Percentiles rank a stretch among this genome's conserved stretches.
These are phyloP conservation scores for Starmerella stellata DNA, from an alignment of 805 yeast genomes.

Conservation along the genomic window DNA sequence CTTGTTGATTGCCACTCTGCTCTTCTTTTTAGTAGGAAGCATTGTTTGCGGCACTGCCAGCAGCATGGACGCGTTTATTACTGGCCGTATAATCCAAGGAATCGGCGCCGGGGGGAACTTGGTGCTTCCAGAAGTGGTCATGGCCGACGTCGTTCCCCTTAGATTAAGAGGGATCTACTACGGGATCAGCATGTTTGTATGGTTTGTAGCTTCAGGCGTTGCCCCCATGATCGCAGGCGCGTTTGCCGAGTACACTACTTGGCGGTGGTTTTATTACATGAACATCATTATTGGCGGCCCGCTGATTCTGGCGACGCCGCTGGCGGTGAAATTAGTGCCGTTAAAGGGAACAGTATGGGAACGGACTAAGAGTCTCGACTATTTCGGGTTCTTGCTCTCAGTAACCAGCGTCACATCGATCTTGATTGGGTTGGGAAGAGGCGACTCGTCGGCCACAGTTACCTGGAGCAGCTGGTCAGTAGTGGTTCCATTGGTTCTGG, in stretches of 20 bases:
- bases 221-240: slow-evolving; percentile 59
- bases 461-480: slow-evolving; percentile 42
- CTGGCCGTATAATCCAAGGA: slow-evolving; percentile 54
- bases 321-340: slow-evolving; percentile 26
- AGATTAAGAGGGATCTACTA: slow-evolving; percentile 20
- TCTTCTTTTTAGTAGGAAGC: slow-evolving; percentile 45
- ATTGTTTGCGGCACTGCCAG: slow-evolving; percentile 37
- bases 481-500: slow-evolving; percentile 32
- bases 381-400: slow-evolving; percentile 30
- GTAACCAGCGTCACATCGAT: slow-evolving; percentile 30
- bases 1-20: slow-evolving; percentile 31
- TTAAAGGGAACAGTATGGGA: slow-evolving; percentile 26
- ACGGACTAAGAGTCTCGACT: slow-evolving; percentile 32
- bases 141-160: slow-evolving; percentile 37
- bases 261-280: slow-evolving; percentile 66
- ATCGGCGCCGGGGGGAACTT: slow-evolving; percentile 58
- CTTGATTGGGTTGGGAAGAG: slow-evolving; percentile 36
- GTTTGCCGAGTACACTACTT: slow-evolving; percentile 37
- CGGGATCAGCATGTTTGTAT: slow-evolving; percentile 18
- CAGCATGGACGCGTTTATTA: slow-evolving; percentile 44
- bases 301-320: slow-evolving; percentile 25
- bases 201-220: slow-evolving; percentile 20
- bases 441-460: slow-evolving; percentile 28
- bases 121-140: slow-evolving; percentile 37
- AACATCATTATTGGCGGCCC: slow-evolving; percentile 49